Conservation (phyloP, 441 rosid species). For the Erodium chrysanthum region DNA sequence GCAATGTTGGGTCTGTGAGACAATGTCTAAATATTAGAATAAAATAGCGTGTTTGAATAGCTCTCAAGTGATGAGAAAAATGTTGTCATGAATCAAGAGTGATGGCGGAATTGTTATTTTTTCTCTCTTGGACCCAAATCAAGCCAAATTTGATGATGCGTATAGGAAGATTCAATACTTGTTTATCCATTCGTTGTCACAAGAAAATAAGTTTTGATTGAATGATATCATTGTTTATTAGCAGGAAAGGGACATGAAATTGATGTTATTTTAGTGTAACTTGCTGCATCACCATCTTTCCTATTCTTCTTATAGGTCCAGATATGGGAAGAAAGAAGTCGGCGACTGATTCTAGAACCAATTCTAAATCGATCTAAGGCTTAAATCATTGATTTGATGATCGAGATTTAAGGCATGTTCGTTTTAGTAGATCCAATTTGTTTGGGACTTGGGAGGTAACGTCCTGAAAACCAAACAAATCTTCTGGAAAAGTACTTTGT, state of each 20-base stretch:
- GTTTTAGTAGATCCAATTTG: background rate
- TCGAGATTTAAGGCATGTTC: no score
- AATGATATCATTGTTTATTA: background rate
- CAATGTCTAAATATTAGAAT: background rate
- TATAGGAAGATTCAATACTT: background rate
- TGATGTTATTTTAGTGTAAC: background rate
- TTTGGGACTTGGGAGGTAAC: conserved; percentile 1
- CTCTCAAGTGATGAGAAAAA: background rate
- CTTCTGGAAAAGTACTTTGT: background rate
- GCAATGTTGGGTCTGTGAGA: background rate
- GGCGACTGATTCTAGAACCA: background rate
- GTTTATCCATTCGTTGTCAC: background rate
- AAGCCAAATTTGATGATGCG: background rate
- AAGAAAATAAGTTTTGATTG: background rate
- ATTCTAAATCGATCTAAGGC: no score
- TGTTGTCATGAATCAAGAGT: background rate
- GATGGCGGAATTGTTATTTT: background rate
- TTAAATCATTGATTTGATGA: no score
- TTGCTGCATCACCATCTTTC: background rate
- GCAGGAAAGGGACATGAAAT: background rate
- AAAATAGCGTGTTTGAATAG: background rate
- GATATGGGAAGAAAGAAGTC: background rate
- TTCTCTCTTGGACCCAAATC: background rate
- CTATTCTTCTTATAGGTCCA: background rate
- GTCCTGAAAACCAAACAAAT: background rate